These are phyloP conservation scores for Fragaria ananassa DNA, from an alignment of 306 rosid species.

Conservation along the genomic window DNA sequence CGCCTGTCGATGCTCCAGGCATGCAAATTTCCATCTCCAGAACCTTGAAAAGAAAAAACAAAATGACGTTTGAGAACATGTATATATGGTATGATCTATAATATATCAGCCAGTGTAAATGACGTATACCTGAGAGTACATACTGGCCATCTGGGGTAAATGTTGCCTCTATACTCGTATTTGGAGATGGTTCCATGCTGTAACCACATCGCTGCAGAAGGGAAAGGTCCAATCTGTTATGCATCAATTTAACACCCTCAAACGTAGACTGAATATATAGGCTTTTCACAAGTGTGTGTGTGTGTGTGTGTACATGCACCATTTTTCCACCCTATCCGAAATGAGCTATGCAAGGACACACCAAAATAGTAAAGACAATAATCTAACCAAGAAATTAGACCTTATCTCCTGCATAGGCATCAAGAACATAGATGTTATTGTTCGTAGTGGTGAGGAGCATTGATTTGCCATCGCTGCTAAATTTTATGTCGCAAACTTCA, in stretches of 20 bases:
- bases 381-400: slow-evolving; percentile 36
- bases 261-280: neutral
- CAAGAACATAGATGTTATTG: slow-evolving; percentile 84
- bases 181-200: slow-evolving; percentile 89
- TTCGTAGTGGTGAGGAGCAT: slow-evolving; percentile 91
- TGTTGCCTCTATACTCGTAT: slow-evolving; percentile 74
- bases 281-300: neutral
- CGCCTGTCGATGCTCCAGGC: slow-evolving; percentile 83
- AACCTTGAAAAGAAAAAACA: slow-evolving; percentile 44
- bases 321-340: neutral
- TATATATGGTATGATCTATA: neutral
- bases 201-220: slow-evolving; percentile 81
- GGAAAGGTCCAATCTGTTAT: slow-evolving; percentile 14
- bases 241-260: neutral
- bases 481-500: slow-evolving; percentile 94
- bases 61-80: neutral
- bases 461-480: slow-evolving; percentile 94
- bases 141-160: slow-evolving; percentile 96
- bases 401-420: slow-evolving; percentile 96
- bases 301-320: too few relatives aligned
- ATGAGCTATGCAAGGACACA: neutral
- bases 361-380: neutral
- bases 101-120: slow-evolving; percentile 8
- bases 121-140: slow-evolving; percentile 65
- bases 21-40: slow-evolving; percentile 86